These are phyloP conservation scores for Aspergillus cristatus DNA, from an alignment of 495 filamentous ascomycete genomes.

Conservation along the genomic window DNA sequence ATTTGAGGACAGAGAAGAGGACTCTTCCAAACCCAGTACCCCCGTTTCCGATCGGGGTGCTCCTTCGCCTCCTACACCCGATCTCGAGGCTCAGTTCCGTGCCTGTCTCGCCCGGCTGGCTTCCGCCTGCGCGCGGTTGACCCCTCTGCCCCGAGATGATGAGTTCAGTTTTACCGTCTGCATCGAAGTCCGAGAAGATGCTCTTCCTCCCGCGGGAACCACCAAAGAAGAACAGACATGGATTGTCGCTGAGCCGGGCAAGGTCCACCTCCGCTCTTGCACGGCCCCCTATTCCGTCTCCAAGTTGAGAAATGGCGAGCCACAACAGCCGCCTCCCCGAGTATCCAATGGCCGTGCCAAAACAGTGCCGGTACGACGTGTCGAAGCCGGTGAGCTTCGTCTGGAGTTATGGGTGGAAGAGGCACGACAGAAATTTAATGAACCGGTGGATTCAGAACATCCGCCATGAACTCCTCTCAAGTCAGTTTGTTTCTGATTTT, in stretches of 20 bases:
- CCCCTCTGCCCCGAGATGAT: slow-evolving; percentile 53
- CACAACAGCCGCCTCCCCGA: slow-evolving; percentile 28
- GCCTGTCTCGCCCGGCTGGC: slow-evolving; percentile 43
- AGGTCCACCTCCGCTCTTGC: slow-evolving; percentile 36
- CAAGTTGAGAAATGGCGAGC: slow-evolving; percentile 29
- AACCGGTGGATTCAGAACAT: slow-evolving; percentile 37
- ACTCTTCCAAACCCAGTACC: slow-evolving; percentile 31
- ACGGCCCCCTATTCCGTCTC: slow-evolving; percentile 39
- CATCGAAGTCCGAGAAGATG: slow-evolving; percentile 71
- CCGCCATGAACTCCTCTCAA: slow-evolving; percentile 22
- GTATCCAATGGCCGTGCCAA: slow-evolving; percentile 38
- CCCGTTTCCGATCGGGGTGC: slow-evolving; percentile 21
- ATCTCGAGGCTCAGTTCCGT: slow-evolving; percentile 67
- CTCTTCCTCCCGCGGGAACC: slow-evolving; percentile 62
- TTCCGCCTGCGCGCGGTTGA: slow-evolving; percentile 49
- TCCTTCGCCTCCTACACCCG: slow-evolving; percentile 34
- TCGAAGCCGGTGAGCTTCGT: slow-evolving; percentile 45
- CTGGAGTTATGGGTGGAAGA: slow-evolving; percentile 51
- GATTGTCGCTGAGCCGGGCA: slow-evolving; percentile 45
- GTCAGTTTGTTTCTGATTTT: slow-evolving; percentile 10
- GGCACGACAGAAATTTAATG: slow-evolving; percentile 45
- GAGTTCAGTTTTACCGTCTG: slow-evolving; percentile 79
- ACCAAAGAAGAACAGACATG: slow-evolving; percentile 44
- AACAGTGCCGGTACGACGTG: slow-evolving; percentile 44
- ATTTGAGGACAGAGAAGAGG: slow-evolving; percentile 43